Percentiles rank a stretch among this genome's conserved stretches.
Evolutionary conservation across 306 rosid species (phyloP).

Genomic region (Vigna mungo): DNA sequence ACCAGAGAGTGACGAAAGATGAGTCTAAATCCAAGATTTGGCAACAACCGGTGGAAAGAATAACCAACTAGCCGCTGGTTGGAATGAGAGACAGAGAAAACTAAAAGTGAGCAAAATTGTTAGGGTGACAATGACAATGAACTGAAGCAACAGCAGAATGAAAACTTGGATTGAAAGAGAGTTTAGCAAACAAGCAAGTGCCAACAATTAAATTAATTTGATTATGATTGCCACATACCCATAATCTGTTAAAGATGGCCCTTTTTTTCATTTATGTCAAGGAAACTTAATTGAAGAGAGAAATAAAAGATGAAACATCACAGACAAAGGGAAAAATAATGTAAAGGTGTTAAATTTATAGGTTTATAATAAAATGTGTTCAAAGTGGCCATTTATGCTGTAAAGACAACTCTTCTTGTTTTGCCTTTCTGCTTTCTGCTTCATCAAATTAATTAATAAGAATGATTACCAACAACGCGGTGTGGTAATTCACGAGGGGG

Average conservation of each 20-base stretch:
- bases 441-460: background rate
- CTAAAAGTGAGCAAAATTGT: slow-evolving; percentile 48
- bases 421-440: background rate
- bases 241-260: background rate
- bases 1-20: slow-evolving; percentile 12
- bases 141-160: slow-evolving; percentile 28
- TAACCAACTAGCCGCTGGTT: slow-evolving; percentile 32
- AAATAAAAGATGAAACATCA: background rate
- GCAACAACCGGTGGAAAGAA: slow-evolving; percentile 52
- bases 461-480: slow-evolving; percentile 16
- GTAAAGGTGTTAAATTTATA: background rate
- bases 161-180: slow-evolving; percentile 77
- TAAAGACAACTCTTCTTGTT: background rate
- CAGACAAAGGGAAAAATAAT: background rate
- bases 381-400: slow-evolving; percentile 38
- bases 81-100: slow-evolving; percentile 30
- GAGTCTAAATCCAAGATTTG: slow-evolving; percentile 52
- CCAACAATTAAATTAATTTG: slow-evolving; percentile 41
- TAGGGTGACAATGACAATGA: slow-evolving; percentile 44
- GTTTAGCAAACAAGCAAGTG: slow-evolving; percentile 50
- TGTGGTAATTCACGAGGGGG: slow-evolving; percentile 25
- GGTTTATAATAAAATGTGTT: background rate
- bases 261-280: background rate
- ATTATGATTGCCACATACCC: slow-evolving; percentile 30
- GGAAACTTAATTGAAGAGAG: background rate